Evolutionary conservation across 2,329 filamentous ascomycete species (phyloP), one percentile per base, ranked within the genome.

Genomic region (Kalaharituber pfeilii): DNA sequence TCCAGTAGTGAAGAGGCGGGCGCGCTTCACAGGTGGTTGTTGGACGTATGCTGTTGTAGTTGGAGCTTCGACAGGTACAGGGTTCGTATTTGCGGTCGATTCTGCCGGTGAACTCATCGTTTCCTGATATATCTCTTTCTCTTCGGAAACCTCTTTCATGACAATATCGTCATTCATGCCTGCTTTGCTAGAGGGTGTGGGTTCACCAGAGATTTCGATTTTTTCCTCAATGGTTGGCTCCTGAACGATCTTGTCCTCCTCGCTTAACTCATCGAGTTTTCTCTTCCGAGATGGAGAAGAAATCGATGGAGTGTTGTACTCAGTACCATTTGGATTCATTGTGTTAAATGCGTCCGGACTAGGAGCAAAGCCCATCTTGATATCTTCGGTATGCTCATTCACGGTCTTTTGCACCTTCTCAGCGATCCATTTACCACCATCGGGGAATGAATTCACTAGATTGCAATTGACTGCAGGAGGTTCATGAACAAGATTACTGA

Each of bases 401-500:
- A 22, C 22, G 18, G 15, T 22, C 13, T 47, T 47, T 6, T 15
- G 13, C 11, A 47, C 42, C 42, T 47, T 47, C 24, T 47, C 42
- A 22, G 42, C 42, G 15, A 47, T 11, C 42, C 42, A 47, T 15
- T 47, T 15, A 25, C 42, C n/a, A 22, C 11, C 18, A 25, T 18
- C 6, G 3, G 42, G 33, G 4, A 18, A 13, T 5, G 33, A 39
- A 15, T 39, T 39, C 15, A 39, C 13, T 18, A 18, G 13, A 39
- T 39, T 39, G n/a, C n/a, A n/a, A 39, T 4, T 39, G 2, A 18
- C 20, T 15, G 33, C 33, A 5, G 33, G n/a, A 15, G 15, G 24
- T 13, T 59, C 57, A 44, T 59, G 55, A 2, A 59, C 57, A 24
- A 59, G 53, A 45, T 58, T 59, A 30, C 57, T 59, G 36, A 59